Percentiles rank a stretch among this genome's conserved stretches.
Evolutionary conservation across 345 rosid genomes (phyloP).

Genomic region (Eutrema yunnanense): DNA sequence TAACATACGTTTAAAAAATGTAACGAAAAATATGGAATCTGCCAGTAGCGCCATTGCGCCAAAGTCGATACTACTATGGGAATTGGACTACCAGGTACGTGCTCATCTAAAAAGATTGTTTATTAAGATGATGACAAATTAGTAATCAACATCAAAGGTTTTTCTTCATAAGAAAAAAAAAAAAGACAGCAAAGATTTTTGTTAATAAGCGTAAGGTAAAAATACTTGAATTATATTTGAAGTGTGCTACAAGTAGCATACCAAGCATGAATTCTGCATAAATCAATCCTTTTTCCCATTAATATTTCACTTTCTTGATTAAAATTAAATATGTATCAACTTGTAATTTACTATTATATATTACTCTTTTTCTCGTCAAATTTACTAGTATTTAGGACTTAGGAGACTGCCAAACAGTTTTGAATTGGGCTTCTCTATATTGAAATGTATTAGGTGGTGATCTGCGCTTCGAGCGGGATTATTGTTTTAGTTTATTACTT

Average conservation of each 20-base stretch:
- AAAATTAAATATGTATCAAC: neutral
- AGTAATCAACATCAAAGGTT: slow-evolving; percentile 7
- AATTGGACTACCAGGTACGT: no score
- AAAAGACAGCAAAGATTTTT: neutral
- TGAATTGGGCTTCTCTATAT: neutral
- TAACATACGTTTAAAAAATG: no score
- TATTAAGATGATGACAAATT: neutral
- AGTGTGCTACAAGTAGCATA: slow-evolving; percentile 28
- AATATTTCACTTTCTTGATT: slow-evolving; percentile 3
- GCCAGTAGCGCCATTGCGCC: no score
- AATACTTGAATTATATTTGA: slow-evolving; percentile 3
- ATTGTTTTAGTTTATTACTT: no score
- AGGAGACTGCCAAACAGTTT: neutral
- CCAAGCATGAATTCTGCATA: slow-evolving; percentile 20
- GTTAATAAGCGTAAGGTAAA: slow-evolving; percentile 10
- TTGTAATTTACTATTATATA: neutral
- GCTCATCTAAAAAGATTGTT: no score
- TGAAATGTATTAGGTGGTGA: no score
- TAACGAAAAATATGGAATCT: no score
- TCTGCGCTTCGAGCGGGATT: no score
- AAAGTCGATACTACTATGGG: no score
- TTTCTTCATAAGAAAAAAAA: neutral
- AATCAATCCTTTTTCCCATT: neutral
- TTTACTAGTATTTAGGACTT: neutral
- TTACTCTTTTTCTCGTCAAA: neutral